Evolutionary conservation across 805 yeast species (phyloP).

Genomic region (Kodamaea fukazawae): DNA sequence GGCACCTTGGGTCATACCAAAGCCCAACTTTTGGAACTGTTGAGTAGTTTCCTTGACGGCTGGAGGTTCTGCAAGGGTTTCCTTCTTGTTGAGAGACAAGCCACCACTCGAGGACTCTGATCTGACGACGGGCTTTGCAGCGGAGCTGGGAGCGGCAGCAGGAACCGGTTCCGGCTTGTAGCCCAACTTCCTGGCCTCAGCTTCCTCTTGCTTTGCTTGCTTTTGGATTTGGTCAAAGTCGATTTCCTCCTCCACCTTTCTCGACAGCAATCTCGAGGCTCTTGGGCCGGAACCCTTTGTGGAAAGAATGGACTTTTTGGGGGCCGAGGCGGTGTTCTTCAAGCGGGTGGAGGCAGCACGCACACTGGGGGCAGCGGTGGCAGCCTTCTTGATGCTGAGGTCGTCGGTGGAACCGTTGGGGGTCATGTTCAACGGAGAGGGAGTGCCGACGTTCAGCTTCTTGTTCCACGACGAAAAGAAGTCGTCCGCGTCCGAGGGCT

Average conservation of each 20-base stretch:
- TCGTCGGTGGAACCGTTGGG: conserved; percentile 42
- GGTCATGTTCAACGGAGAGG: conserved; percentile 49
- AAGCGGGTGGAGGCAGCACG: conserved; percentile 24
- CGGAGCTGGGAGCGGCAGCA: conserved; percentile 1
- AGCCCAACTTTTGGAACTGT: conserved; percentile 78
- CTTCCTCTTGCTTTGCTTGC: conserved; percentile 80
- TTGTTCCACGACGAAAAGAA: conserved; percentile 92
- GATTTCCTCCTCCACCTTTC: conserved; percentile 46
- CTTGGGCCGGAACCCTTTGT: conserved; percentile 53
- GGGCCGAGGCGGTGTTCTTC: conserved; percentile 21
- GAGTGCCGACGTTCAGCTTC: conserved; percentile 23
- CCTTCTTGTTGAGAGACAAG: conserved; percentile 2
- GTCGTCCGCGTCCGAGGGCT: conserved; percentile 60
- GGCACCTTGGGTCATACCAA: conserved; percentile 77
- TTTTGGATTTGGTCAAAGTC: conserved; percentile 64
- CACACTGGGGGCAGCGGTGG: conserved; percentile 10
- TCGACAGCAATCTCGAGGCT: conserved; percentile 55
- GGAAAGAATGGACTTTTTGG: conserved; percentile 38
- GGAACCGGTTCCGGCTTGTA: conserved; percentile 38
- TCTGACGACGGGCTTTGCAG: conserved; percentile 2
- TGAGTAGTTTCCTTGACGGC: conserved; percentile 54
- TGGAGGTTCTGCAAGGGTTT: conserved; percentile 14
- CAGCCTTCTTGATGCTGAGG: conserved; percentile 12
- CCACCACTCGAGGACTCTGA: background rate
- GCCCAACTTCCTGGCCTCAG: conserved; percentile 57